Evolutionary conservation across 1,139 yeast species (phyloP).

Genomic region (Candida neerlandica): DNA sequence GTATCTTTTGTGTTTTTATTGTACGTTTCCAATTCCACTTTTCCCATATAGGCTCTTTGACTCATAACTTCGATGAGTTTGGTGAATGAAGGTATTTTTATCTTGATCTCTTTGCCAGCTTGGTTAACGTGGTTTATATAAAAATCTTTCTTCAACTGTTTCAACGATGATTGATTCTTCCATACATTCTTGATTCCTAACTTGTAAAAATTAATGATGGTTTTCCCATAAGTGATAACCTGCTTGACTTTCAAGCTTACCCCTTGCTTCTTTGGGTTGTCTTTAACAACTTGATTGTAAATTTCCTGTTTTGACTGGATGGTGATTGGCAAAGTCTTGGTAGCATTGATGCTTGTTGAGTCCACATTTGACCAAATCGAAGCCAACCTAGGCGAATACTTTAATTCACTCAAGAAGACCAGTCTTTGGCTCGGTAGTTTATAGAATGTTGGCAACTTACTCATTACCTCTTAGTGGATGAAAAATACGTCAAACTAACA

Average conservation of each 20-base stretch:
- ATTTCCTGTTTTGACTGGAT: slow-evolving; percentile 34
- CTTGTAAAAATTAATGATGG: slow-evolving; percentile 49
- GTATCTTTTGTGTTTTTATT: slow-evolving; percentile 21
- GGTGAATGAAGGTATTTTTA: slow-evolving; percentile 27
- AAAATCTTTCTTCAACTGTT: slow-evolving; percentile 22
- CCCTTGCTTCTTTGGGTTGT: slow-evolving; percentile 23
- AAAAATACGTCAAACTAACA: background rate
- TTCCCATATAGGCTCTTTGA: slow-evolving; percentile 34
- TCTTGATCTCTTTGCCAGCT: slow-evolving; percentile 28
- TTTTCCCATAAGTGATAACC: slow-evolving; percentile 40
- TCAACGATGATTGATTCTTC: slow-evolving; percentile 34
- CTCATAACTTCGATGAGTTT: slow-evolving; percentile 39
- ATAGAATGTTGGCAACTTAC: slow-evolving; percentile 11
- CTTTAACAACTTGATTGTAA: slow-evolving; percentile 27
- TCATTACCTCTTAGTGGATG: background rate
- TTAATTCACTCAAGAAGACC: slow-evolving; percentile 17
- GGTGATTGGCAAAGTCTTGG: slow-evolving; percentile 41
- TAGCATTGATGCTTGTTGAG: slow-evolving; percentile 28
- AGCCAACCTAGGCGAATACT: slow-evolving; percentile 20
- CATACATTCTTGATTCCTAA: slow-evolving; percentile 56
- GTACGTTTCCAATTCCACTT: slow-evolving; percentile 26
- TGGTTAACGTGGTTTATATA: slow-evolving; percentile 27
- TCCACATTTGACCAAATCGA: slow-evolving; percentile 19
- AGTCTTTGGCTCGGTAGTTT: slow-evolving; percentile 21
- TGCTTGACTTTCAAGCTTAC: slow-evolving; percentile 35